Conservation (phyloP, 1,139 yeast species). For the Torulaspora pretoriensis region DNA sequence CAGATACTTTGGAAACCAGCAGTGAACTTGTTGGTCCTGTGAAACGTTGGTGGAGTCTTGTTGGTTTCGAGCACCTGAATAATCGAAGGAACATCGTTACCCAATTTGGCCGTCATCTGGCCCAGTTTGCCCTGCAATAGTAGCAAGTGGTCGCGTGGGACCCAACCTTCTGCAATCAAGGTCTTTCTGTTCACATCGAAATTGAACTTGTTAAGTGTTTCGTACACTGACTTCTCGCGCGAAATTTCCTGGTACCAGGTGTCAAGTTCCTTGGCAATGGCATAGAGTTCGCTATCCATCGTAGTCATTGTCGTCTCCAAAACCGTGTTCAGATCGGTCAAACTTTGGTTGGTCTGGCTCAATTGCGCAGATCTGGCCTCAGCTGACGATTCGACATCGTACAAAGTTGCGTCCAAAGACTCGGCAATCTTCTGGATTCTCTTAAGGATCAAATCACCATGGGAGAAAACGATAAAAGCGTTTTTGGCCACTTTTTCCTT, state of each 20-base stretch:
- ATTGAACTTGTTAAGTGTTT: constrained; percentile 73
- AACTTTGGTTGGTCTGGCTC: constrained; percentile 51
- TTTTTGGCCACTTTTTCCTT: constrained; percentile 55
- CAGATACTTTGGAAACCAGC: constrained; percentile 86
- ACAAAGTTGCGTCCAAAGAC: constrained; percentile 77
- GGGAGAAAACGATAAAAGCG: constrained; percentile 81
- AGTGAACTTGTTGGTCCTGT: constrained; percentile 87
- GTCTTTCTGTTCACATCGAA: constrained; percentile 83
- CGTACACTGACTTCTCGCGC: constrained; percentile 72
- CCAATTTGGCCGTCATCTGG: constrained; percentile 50
- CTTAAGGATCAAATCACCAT: constrained; percentile 67
- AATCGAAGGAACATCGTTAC: constrained; percentile 53
- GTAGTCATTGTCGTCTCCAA: constrained; percentile 67
- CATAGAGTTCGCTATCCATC: constrained; percentile 67
- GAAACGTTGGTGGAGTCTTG: constrained; percentile 89
- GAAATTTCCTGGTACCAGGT: constrained; percentile 62
- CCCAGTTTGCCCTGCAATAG: constrained; percentile 55
- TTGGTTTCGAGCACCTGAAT: constrained; percentile 78
- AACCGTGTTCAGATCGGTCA: constrained; percentile 64
- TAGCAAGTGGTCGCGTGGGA: constrained; percentile 56
- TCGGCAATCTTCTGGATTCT: constrained; percentile 74
- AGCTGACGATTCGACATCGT: constrained; percentile 59
- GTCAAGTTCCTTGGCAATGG: constrained; percentile 68
- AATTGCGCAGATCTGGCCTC: constrained; percentile 56
- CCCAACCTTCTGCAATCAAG: constrained; percentile 97